Evolutionary conservation across 2,329 filamentous ascomycete genomes (phyloP), one percentile per base, ranked within the genome.

Genomic region (Xylaria sp.): DNA sequence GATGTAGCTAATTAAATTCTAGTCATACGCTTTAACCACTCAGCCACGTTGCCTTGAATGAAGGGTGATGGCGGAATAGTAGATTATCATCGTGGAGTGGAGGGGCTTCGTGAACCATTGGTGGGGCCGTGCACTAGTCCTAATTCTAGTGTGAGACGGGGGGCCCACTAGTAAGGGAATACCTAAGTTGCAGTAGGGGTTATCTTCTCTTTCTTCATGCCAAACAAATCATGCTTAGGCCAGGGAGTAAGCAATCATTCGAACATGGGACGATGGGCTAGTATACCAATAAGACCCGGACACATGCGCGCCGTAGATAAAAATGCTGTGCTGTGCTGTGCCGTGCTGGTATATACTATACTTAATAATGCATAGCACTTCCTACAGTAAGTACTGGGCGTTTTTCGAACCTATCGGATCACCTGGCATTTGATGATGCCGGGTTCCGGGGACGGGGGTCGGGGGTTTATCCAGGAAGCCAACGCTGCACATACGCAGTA

Each of bases 1-100:
- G 52, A 63, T 63, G 6, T 7, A 1, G 3, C 44, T 48, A 9
- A 2, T 2, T 2, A n/a, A 9, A 48, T 59, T 57, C 64, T 51
- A 62, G 64, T 66, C 64, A 39, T 63, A 67, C 59, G 60, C 54
- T 63, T 58, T 66, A 60, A 67, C 67, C 55, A 67, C 67, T 64
- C 67, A 60, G 64, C 55, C 67, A 60, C 59, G 55, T 67, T 57
- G 59, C 48, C 60, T 28, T 69, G n/a, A 20, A 3, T 8, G 9
- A 5, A 15, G 12, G 9, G 1, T 6, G 15, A 54, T 57, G 25
- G 5, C 20, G 37, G 31, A 28, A 12, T 13, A 28, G 5, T 28
- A 6, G 3, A 28, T 6, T 28, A 28, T 28, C 2, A 4, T 6
- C 28, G 28, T 6, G 28, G 3, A 28, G 5, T 3, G 28, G 5